These are phyloP conservation scores for Talaromyces sp. DNA, from an alignment of 2,329 filamentous ascomycete genomes.

Conservation along the genomic window DNA sequence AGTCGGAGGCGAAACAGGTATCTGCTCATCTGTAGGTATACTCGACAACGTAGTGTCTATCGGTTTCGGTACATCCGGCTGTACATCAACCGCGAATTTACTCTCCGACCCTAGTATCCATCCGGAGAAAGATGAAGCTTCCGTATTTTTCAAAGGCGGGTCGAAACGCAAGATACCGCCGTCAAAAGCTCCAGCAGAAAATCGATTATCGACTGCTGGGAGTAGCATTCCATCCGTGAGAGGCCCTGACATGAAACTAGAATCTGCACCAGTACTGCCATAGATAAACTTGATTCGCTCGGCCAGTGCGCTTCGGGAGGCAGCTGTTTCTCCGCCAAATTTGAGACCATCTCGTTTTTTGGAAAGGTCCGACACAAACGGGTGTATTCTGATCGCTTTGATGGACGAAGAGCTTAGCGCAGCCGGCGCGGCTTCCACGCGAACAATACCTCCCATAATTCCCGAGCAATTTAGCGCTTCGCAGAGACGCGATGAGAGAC, in stretches of 20 bases:
- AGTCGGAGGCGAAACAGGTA: constrained; percentile 51
- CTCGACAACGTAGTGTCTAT: constrained; percentile 37
- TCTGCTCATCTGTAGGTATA: constrained; percentile 47
- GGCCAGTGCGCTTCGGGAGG: constrained; percentile 69
- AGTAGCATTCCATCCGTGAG: constrained; percentile 85
- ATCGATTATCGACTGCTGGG: constrained; percentile 54
- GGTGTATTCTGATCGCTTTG: constrained; percentile 69
- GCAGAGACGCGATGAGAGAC: constrained; percentile 73
- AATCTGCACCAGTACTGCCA: constrained; percentile 43
- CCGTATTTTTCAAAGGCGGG: constrained; percentile 42
- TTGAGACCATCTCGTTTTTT: constrained; percentile 64
- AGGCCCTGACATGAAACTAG: constrained; percentile 70
- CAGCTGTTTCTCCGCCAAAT: constrained; percentile 82
- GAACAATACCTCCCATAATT: constrained; percentile 79
- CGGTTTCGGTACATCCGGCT: constrained; percentile 65
- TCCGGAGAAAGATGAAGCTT: constrained; percentile 28
- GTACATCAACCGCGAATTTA: constrained; percentile 68
- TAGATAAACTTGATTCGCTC: constrained; percentile 70
- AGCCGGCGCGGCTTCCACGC: constrained; percentile 74
- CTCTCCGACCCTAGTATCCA: constrained; percentile 79
- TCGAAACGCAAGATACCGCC: constrained; percentile 81
- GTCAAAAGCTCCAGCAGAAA: constrained; percentile 61
- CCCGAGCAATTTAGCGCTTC: constrained; percentile 64
- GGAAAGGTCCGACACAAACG: constrained; percentile 59
- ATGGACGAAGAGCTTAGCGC: constrained; percentile 64